phyloP scores from a whole-genome alignment of 2,329 filamentous ascomycete genomes.

The Annulohypoxylon truncatum region DNA sequence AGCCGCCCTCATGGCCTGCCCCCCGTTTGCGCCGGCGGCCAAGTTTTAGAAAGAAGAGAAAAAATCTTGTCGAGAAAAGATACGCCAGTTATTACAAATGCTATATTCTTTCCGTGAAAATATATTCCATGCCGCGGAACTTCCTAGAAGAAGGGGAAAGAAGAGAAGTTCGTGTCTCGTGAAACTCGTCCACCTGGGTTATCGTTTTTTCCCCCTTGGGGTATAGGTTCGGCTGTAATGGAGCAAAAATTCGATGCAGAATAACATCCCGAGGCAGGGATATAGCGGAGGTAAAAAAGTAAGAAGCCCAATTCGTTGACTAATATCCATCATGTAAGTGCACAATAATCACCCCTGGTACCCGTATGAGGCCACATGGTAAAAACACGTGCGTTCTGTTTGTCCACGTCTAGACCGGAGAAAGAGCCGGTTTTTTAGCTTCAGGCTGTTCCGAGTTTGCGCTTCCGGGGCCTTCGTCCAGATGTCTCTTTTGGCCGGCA shows the following conservation, averaged over 20 bases:
- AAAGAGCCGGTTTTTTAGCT: conserved; percentile 44
- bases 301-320: neutral
- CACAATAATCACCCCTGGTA: neutral
- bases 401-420: conserved; percentile 15
- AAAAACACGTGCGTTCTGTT: neutral
- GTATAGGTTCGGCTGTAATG: neutral
- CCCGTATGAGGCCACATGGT: neutral
- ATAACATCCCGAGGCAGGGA: neutral
- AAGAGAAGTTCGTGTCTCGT: neutral
- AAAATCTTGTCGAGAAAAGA: neutral
- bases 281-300: neutral
- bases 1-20: neutral
- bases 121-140: neutral
- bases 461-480: conserved; percentile 42
- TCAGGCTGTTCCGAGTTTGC: conserved; percentile 45
- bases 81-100: conserved; percentile 2
- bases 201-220: neutral
- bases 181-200: neutral
- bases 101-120: neutral
- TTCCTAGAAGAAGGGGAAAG: neutral
- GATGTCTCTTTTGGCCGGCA: conserved; percentile 39
- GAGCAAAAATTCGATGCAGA: neutral
- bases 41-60: neutral
- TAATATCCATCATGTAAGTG: neutral
- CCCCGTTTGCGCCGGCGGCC: neutral